phyloP scores from a whole-genome alignment of 768 basidiomycete genomes.

The Agrocybe chaxingu region DNA sequence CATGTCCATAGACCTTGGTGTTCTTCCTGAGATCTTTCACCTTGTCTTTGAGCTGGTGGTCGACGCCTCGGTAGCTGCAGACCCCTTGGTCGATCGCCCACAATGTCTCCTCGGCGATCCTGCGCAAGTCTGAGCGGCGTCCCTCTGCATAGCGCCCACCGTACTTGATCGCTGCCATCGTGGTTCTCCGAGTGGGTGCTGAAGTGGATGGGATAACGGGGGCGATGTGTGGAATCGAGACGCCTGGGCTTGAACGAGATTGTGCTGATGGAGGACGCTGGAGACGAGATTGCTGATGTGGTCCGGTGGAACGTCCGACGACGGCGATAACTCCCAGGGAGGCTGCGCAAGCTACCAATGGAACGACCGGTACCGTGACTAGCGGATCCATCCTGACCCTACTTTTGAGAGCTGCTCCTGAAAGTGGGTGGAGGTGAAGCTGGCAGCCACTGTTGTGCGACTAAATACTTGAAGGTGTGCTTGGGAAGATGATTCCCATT shows the following conservation, averaged over 20 bases:
- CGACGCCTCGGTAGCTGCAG: conserved; percentile 24
- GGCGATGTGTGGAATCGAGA: not conserved
- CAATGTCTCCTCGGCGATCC: conserved; percentile 52
- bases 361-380: not conserved
- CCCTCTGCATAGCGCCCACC: conserved; percentile 16
- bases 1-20: conserved; percentile 53
- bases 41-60: conserved; percentile 25
- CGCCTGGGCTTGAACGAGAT: not conserved
- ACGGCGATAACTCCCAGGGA: conserved; percentile 1
- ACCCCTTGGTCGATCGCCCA: conserved; percentile 44
- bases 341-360: not conserved
- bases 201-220: not conserved
- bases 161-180: conserved; percentile 5
- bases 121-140: conserved; percentile 26
- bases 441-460: no score
- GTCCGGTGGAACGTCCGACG: not conserved
- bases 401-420: no score
- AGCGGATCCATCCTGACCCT: conserved; percentile 1
- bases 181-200: not conserved
- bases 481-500: no score
- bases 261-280: not conserved
- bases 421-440: no score
- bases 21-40: conserved; percentile 29
- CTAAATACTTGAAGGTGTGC: no score
- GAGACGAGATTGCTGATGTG: not conserved